These are phyloP conservation scores for Nicotiana benthamiana DNA, from an alignment of 257 asterid species.

Conservation along the genomic window DNA sequence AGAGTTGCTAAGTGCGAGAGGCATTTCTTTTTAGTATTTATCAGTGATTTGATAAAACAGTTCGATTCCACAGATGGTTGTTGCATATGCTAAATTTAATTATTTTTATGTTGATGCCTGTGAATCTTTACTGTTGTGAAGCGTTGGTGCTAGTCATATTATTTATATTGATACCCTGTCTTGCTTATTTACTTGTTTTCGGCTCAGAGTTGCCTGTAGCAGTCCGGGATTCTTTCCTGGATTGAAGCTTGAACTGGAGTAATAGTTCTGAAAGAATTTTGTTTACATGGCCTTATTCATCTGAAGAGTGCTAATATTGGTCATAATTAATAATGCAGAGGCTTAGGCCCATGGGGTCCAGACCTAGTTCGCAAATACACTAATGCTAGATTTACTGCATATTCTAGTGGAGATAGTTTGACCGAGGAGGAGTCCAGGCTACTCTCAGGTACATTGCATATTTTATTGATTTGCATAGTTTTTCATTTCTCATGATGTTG, in stretches of 20 bases:
- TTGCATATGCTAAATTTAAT: neutral
- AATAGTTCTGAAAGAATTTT: neutral
- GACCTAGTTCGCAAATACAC: conserved; percentile 61
- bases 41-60: neutral
- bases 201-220: neutral
- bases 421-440: conserved; percentile 55
- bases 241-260: neutral
- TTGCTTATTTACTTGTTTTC: neutral
- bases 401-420: conserved; percentile 39
- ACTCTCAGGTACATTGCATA: conserved; percentile 49
- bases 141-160: neutral
- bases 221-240: neutral
- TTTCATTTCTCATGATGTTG: neutral
- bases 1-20: neutral
- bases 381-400: conserved; percentile 57
- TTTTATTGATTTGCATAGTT: neutral
- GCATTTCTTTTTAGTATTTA: neutral
- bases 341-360: conserved; percentile 87
- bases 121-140: neutral
- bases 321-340: conserved; percentile 35
- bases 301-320: conserved; percentile 1
- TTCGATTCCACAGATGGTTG: neutral
- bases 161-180: neutral
- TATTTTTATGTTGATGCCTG: neutral
- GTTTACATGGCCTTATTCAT: neutral